These are phyloP conservation scores for Rhynchosporium agropyri DNA, from an alignment of 2,329 filamentous ascomycete genomes.

Conservation along the genomic window DNA sequence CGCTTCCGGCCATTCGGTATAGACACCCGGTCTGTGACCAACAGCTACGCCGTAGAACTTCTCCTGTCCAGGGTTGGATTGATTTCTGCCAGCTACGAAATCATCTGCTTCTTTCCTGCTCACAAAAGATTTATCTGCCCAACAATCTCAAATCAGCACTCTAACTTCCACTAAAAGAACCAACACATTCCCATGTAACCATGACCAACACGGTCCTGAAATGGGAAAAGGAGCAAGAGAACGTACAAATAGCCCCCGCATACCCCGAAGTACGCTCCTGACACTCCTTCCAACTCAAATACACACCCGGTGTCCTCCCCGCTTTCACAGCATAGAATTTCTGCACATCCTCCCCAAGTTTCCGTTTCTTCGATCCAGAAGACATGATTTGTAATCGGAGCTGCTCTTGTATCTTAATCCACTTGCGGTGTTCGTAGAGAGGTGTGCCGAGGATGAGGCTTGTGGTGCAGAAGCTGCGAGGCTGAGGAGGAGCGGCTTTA, in stretches of 20 bases:
- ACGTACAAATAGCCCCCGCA: constrained; percentile 69
- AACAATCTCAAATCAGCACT: constrained; percentile 18
- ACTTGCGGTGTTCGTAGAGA: constrained; percentile 11
- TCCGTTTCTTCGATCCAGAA: constrained; percentile 36
- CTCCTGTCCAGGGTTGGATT: constrained; percentile 44
- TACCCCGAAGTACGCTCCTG: constrained; percentile 62
- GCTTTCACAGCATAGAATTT: constrained; percentile 67
- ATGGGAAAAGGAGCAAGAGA: not conserved
- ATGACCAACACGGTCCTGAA: not conserved
- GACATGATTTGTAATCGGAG: constrained; percentile 18
- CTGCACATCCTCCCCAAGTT: constrained; percentile 28
- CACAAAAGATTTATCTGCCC: constrained; percentile 76
- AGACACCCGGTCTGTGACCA: constrained; percentile 61
- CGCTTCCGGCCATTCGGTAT: constrained; percentile 68
- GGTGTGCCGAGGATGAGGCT: constrained; percentile 9
- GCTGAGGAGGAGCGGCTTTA: constrained; percentile 12
- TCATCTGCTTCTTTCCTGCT: constrained; percentile 74
- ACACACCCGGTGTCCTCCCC: constrained; percentile 62
- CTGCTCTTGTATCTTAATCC: constrained; percentile 8
- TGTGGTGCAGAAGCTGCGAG: constrained; percentile 10
- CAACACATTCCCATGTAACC: not conserved
- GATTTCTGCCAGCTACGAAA: constrained; percentile 66
- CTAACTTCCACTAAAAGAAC: no score
- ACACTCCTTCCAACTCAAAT: constrained; percentile 63
- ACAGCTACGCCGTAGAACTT: constrained; percentile 64